Base-by-base conservation (phyloP, 225 moss, liverwort and hornwort species). In the Sphagnum contortum region DNA sequence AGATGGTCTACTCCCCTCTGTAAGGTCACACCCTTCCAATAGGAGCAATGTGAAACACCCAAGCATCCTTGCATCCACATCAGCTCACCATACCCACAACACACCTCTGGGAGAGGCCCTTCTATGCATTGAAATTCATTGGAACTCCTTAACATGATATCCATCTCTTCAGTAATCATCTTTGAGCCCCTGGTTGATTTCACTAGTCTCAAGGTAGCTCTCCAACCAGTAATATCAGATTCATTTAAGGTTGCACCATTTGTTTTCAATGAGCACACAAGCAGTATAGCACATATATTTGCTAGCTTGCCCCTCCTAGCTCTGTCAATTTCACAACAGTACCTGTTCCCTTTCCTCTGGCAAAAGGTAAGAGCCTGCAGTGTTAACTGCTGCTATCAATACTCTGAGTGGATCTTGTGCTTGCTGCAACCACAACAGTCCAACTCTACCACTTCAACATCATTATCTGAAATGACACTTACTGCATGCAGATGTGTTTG, bases 341-440 rank as follows among this genome's bases (percentile, higher is more conserved):
- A 93, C 96, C 91, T 82, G 80, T 75, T 98, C 89, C 50, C 81
- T 81, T 65, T 92, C 90, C 72, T 92, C 92, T 11, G 83, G 90
- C 48, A 69, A 69, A 50, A 94, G 75, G 48, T 64, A 76, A 45
- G 71, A 66, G 51, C 96, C 93, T 62, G 89, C 91, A 62, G 77
- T 76, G 70, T 98, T 91, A 47, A 90, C 71, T 48, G 88, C 88
- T 61, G 79, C 60, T 54, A 89, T 77, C 48, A 93, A 76, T 45
- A 87, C 64, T 73, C 87, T 77, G 68, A 98, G 65, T 6, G 96
- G 96, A 66, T 96, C 96, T 76, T 73, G 80, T 48, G 80, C 87
- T 82, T 89, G 74, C 96, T 98, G 83, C 76, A 73, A 57, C 59
- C 65, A 60, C 68, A 67, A 61, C 56, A 61, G 49, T 44, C 47